phyloP scores from a whole-genome alignment of 345 rosid species.

The Populus simonii region DNA sequence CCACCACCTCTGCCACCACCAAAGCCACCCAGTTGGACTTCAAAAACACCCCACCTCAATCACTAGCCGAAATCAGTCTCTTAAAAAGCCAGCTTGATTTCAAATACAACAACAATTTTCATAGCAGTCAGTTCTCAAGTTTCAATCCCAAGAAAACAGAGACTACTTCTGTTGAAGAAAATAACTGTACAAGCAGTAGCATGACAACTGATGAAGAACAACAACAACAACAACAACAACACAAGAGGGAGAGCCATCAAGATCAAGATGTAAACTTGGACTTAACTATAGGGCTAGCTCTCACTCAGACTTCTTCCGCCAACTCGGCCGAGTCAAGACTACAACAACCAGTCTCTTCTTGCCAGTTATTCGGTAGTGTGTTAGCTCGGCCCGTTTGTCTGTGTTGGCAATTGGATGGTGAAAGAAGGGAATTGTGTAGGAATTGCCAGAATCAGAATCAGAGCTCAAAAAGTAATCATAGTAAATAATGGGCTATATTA shows the following conservation, averaged over 20 bases:
- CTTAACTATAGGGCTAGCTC: conserved; percentile 43
- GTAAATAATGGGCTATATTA: conserved; percentile 10
- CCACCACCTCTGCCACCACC: background rate
- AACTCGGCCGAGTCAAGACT: conserved; percentile 49
- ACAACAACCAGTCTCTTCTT: background rate
- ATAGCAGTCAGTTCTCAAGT: background rate
- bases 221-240: conserved; percentile 26
- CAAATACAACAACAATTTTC: background rate
- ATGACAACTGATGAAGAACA: conserved; percentile 57
- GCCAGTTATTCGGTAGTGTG: conserved; percentile 12
- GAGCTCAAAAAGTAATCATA: no score
- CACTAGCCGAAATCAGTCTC: conserved; percentile 1
- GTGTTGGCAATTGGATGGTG: conserved; percentile 47
- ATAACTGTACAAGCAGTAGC: conserved; percentile 45
- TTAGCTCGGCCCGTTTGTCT: conserved; percentile 30
- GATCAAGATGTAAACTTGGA: conserved; percentile 43
- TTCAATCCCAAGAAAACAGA: conserved; percentile 26
- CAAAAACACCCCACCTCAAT: background rate
- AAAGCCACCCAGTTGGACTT: conserved; percentile 13
- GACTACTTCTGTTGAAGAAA: conserved; percentile 32
- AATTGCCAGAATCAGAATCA: conserved; percentile 31
- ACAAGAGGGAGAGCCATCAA: background rate
- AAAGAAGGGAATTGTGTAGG: conserved; percentile 33
- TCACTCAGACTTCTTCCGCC: conserved; percentile 9
- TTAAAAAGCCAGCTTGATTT: conserved; percentile 1